phyloP scores from a whole-genome alignment of 768 basidiomycete genomes.

The Tulasnella calospora region DNA sequence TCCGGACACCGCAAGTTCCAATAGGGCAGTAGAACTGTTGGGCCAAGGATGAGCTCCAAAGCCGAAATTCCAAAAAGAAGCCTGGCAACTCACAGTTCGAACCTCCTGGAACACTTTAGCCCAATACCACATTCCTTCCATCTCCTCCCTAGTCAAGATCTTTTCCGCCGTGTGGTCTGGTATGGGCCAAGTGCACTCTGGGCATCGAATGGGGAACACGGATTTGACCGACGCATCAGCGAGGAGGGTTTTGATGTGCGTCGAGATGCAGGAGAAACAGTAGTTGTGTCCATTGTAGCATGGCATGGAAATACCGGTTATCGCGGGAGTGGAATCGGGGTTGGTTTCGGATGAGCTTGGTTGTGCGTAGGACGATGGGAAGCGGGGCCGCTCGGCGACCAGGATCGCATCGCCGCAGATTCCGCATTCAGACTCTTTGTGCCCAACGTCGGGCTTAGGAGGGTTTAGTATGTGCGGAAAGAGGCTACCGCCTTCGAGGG shows the following conservation, averaged over 20 bases:
- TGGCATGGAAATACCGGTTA: not conserved
- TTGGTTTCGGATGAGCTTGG: not conserved
- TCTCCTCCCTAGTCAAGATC: not conserved
- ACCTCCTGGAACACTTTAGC: not conserved
- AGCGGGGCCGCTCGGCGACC: not conserved
- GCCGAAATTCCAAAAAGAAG: not conserved
- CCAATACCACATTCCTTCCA: not conserved
- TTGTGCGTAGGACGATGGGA: not conserved
- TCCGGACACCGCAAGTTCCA: not conserved
- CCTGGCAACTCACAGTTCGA: not conserved
- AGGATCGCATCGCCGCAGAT: slow-evolving; percentile 11
- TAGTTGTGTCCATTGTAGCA: slow-evolving; percentile 5
- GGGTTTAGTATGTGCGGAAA: not conserved
- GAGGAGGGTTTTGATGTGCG: slow-evolving; percentile 10
- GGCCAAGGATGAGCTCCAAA: not conserved
- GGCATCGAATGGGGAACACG: slow-evolving; percentile 20
- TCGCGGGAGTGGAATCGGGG: not conserved
- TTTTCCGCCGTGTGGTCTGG: slow-evolving; percentile 1
- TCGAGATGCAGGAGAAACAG: slow-evolving; percentile 8
- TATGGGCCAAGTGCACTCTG: slow-evolving; percentile 15
- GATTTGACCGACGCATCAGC: not conserved
- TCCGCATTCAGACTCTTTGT: slow-evolving; percentile 2
- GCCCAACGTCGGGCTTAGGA: not conserved
- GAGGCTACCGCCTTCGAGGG: not conserved
- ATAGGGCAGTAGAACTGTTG: not conserved